Evolutionary conservation across 805 yeast genomes (phyloP), one percentile per base, ranked within the genome.

Genomic region (Starmerella sirachaensis): DNA sequence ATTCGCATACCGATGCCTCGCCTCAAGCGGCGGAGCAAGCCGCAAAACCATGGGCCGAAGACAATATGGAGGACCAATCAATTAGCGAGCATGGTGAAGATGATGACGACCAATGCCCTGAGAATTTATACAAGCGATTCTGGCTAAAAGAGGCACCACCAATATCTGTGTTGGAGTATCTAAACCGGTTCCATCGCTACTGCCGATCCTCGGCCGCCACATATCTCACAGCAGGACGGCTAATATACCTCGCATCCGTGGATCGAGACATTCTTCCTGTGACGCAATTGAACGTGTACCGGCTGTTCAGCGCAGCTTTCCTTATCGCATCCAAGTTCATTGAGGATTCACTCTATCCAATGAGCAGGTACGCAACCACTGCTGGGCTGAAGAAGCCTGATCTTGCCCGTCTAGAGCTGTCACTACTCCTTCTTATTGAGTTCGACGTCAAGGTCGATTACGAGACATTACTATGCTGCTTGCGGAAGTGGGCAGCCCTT

Each of bases 371-470:
- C 39, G 65, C 70, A 27, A 63, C 64, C 28, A 70, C 66, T 1
- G 69, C 69, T 18, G 74, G 74, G 1, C 54, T 69, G 11, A 53
- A 65, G 4, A 41, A 58, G 28, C 37, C 50, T 4, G 79, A 73
- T 37, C 55, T 73, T 33, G 56, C 61, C 38, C 56, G 61, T 19
- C 54, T 74, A 30, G 79, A 73, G 47, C 63, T 71, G 16, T 65
- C 73, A 1, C 57, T 72, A 27, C 53, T 74, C 40, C 69, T 67
- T 46, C 49, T 72, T 31, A 43, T 68, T 34, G 67, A 70, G 49
- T 73, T 70, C 51, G 65, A 69, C 33, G 54, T 74, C 39, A 64
- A 62, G 30, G 66, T 68, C 6, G 67, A 67, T 40, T 34, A 45
- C 2, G 46, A 43, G 11, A 27, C 21, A 5, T 23, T 43, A n/a